A percentile compares a stretch with the other conserved stretches of the same genome.
Evolutionary conservation across 2,329 filamentous ascomycete genomes (phyloP).

Genomic region (Apiospora sp.): DNA sequence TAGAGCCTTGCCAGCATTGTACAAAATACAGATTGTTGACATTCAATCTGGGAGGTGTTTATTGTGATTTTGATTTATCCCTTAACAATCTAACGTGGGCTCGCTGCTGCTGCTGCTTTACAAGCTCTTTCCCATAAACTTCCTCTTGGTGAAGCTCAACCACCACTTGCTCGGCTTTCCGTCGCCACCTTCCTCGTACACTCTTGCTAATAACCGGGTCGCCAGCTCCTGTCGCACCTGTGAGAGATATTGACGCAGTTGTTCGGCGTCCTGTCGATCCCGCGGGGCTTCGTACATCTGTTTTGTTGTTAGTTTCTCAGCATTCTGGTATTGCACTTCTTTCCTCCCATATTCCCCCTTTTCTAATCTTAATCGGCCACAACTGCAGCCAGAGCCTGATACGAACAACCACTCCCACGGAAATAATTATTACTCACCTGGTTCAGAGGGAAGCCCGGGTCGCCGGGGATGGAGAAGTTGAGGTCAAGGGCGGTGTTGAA

Average conservation of each 20-base stretch:
- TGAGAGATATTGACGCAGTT: slow-evolving; percentile 85
- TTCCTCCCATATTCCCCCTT: neutral
- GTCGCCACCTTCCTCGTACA: slow-evolving; percentile 82
- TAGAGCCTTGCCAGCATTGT: slow-evolving; percentile 23
- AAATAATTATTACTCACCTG: slow-evolving; percentile 61
- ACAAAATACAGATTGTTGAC: neutral
- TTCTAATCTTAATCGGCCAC: neutral
- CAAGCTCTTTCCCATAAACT: slow-evolving; percentile 98
- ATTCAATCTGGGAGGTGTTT: slow-evolving; percentile 18
- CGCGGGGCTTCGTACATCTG: slow-evolving; percentile 88
- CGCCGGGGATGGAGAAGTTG: slow-evolving; percentile 93
- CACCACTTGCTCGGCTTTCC: slow-evolving; percentile 86
- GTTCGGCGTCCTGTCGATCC: slow-evolving; percentile 89
- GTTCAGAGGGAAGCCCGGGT: slow-evolving; percentile 91
- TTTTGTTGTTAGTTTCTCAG: neutral
- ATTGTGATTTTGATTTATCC: slow-evolving; percentile 28
- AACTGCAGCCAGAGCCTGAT: neutral
- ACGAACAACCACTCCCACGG: neutral
- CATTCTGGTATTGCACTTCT: neutral
- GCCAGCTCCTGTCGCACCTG: slow-evolving; percentile 95
- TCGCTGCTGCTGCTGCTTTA: slow-evolving; percentile 46
- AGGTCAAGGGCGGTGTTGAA: slow-evolving; percentile 90
- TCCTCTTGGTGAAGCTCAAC: slow-evolving; percentile 98
- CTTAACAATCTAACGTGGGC: neutral
- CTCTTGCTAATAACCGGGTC: slow-evolving; percentile 78